These are phyloP conservation scores for Eimeria sp. DNA, from an alignment of 169 alveolate species.

Conservation along the genomic window DNA sequence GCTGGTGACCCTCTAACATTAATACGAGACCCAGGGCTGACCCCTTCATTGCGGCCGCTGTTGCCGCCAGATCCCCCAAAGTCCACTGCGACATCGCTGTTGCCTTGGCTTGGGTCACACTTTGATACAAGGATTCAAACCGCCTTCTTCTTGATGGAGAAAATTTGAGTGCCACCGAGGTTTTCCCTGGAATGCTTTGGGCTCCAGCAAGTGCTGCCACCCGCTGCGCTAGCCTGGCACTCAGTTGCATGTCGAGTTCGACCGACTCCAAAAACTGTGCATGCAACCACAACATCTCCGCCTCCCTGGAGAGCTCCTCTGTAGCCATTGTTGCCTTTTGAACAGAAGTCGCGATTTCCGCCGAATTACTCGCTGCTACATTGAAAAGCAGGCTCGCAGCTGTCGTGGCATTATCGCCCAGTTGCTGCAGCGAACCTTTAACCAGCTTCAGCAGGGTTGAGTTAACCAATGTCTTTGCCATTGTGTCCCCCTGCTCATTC, in stretches of 20 bases:
- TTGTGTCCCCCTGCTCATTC: neutral
- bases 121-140: neutral
- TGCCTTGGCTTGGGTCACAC: neutral
- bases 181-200: neutral
- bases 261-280: neutral
- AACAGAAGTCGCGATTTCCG: neutral
- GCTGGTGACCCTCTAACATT: neutral
- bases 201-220: neutral
- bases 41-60: neutral
- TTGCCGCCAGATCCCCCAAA: neutral
- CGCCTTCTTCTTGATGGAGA: neutral
- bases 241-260: neutral
- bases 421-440: neutral
- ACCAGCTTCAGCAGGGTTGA: neutral
- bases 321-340: neutral
- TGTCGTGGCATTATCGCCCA: neutral
- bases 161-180: neutral
- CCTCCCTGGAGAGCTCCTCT: neutral
- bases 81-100: neutral
- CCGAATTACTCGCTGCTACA: neutral
- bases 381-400: neutral
- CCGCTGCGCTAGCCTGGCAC: neutral
- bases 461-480: neutral
- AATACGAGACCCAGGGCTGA: neutral
- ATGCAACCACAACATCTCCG: constrained; percentile 12